Evolutionary conservation across 1,284 basidiomycete genomes (phyloP), one percentile per base, ranked within the genome.

Genomic region (Irpex lacteus): DNA sequence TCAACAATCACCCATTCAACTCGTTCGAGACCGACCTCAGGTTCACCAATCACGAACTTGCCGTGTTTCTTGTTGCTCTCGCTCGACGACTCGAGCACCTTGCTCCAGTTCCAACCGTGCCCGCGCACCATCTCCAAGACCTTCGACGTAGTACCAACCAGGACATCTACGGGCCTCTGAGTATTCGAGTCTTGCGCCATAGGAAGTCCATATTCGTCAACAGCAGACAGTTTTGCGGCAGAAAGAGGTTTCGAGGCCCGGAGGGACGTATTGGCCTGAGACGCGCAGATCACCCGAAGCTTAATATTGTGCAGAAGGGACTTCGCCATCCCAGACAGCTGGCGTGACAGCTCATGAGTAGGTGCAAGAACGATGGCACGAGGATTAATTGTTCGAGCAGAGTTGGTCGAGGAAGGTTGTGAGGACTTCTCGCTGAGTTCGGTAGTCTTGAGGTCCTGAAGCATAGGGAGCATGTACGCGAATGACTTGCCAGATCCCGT

Each of bases 401-500:
- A 53, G 36, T 34, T 49, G 52, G 36, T 52, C 8, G 65, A 53
- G 32, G 61, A 44, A 6, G 54, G 57, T 34, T 19, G 13, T 34
- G 34, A 64, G 54, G n/a, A 32, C 59, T 54, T 59, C 36, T 32
- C 5, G 40, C 60, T 60, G 7, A 72, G 65, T 71, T 92, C 88
- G 1, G 81, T 80, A 59, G 78, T 73, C 74, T 96, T 96, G 69
- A 96, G 80, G 63, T 84, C 79, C 68, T 95, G 91, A 3, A 96
- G 80, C 56, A 96, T 74, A 0, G 94, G 94, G 1, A 96, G 81
- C 40, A 96, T 84, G 73, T 95, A 96, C 0, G 94, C 94, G n/a
- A 95, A 83, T 3, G 91, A 94, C 78, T 96, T 96, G 1, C 94
- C 94, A 0, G 92, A 94, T 6, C 94, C 94, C 0, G 94, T 96